phyloP scores from a whole-genome alignment of 768 basidiomycete genomes.

The Amanita muscaria region DNA sequence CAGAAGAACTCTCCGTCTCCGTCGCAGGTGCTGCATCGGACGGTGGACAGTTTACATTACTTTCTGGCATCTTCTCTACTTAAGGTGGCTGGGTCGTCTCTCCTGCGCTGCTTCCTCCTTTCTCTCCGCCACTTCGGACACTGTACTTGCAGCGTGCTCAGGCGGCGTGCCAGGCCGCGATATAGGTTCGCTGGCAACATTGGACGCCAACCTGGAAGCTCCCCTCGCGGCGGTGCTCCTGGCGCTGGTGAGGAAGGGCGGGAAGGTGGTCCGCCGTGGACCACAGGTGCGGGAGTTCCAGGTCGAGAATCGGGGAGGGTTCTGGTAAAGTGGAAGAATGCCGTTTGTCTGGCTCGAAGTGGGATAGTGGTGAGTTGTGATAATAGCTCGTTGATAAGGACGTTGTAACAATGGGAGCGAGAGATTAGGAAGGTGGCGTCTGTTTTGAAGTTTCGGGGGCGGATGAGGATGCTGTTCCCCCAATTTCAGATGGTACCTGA shows the following conservation, averaged over 20 bases:
- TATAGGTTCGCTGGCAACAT: neutral
- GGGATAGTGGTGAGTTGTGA: neutral
- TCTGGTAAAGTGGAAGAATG: slow-evolving; percentile 5
- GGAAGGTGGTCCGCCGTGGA: slow-evolving; percentile 3
- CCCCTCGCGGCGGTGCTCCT: slow-evolving; percentile 6
- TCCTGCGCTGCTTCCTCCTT: no score
- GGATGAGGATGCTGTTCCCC: neutral
- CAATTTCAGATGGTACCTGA: neutral
- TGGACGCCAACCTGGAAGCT: neutral
- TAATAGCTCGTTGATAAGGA: neutral
- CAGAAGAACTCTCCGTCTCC: no score
- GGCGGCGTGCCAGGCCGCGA: slow-evolving; percentile 5
- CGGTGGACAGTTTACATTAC: no score
- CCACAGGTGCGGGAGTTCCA: slow-evolving; percentile 1
- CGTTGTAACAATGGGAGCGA: neutral
- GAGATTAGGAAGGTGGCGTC: no score
- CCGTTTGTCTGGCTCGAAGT: slow-evolving; percentile 2
- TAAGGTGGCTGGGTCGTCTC: no score
- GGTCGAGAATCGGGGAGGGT: slow-evolving; percentile 6
- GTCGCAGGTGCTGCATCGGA: no score
- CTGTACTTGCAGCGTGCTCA: neutral
- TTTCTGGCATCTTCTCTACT: no score
- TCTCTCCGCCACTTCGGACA: neutral
- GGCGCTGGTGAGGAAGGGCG: slow-evolving; percentile 8
- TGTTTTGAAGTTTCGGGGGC: no score